These are phyloP conservation scores for Kuraishia hungarica DNA, from an alignment of 805 yeast species.

Conservation along the genomic window DNA sequence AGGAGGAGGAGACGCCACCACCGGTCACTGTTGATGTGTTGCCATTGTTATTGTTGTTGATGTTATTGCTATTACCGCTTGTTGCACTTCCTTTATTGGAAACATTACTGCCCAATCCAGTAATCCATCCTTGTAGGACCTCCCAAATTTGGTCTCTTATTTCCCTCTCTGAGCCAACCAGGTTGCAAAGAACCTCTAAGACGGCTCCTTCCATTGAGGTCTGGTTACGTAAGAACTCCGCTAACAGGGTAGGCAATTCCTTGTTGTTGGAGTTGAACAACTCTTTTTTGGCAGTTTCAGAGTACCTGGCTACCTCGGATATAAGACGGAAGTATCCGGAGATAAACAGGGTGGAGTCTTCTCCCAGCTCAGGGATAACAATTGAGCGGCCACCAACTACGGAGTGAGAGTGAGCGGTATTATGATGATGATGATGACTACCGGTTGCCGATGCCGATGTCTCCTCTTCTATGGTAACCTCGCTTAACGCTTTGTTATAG, in stretches of 20 bases:
- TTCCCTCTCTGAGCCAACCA: constrained; percentile 37
- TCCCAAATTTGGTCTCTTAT: constrained; percentile 54
- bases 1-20: too few species aligned
- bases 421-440: background rate
- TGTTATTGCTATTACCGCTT: constrained; percentile 1
- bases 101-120: background rate
- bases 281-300: constrained; percentile 22
- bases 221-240: constrained; percentile 16
- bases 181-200: constrained; percentile 46
- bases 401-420: constrained; percentile 1
- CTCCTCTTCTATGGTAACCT: constrained; percentile 3
- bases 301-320: constrained; percentile 38
- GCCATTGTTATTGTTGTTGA: background rate
- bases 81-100: constrained; percentile 1
- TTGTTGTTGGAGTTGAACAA: constrained; percentile 23
- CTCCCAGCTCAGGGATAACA: constrained; percentile 50
- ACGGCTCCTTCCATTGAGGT: constrained; percentile 36
- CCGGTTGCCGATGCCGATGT: too few species aligned
- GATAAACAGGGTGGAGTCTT: constrained; percentile 69
- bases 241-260: constrained; percentile 18
- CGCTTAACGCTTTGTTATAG: constrained; percentile 20
- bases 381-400: background rate
- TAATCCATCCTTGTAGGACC: constrained; percentile 53
- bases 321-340: constrained; percentile 68
- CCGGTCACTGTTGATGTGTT: background rate